These are phyloP conservation scores for Eucalyptus cloeziana DNA, from an alignment of 345 rosid species.

Conservation along the genomic window DNA sequence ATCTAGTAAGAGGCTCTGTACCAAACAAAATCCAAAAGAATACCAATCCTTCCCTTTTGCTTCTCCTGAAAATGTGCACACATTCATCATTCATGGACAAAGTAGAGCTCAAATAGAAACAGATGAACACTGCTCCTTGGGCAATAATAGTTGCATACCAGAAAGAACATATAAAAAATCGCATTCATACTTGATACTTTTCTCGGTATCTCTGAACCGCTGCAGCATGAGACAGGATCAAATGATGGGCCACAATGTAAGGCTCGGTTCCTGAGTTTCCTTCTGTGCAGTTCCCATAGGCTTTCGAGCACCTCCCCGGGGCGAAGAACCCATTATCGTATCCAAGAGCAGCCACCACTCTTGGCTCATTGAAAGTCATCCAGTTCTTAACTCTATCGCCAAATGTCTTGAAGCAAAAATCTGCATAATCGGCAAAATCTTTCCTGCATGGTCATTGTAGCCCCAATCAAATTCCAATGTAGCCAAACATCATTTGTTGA, in stretches of 20 bases:
- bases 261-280: constrained; percentile 94
- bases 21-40: constrained; percentile 86
- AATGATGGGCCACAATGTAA: constrained; percentile 74
- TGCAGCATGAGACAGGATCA: constrained; percentile 76
- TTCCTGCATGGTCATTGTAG: constrained; percentile 25
- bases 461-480: neutral
- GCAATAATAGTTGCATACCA: neutral
- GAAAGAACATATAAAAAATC: neutral
- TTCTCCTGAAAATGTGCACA: constrained; percentile 20
- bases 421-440: constrained; percentile 84
- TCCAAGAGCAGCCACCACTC: constrained; percentile 89
- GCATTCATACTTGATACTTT: constrained; percentile 51
- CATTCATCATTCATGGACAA: neutral
- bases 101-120: neutral
- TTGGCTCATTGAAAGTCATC: constrained; percentile 94
- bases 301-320: constrained; percentile 82
- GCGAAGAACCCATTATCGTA: constrained; percentile 79
- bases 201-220: constrained; percentile 80
- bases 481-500: neutral
- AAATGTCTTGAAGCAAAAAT: constrained; percentile 78
- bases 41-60: constrained; percentile 88
- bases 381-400: constrained; percentile 95
- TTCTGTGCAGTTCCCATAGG: constrained; percentile 68
- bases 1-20: constrained; percentile 88
- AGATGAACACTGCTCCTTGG: neutral